phyloP scores from a whole-genome alignment of 2,329 filamentous ascomycete genomes.

The Acrocalymma vagum region DNA sequence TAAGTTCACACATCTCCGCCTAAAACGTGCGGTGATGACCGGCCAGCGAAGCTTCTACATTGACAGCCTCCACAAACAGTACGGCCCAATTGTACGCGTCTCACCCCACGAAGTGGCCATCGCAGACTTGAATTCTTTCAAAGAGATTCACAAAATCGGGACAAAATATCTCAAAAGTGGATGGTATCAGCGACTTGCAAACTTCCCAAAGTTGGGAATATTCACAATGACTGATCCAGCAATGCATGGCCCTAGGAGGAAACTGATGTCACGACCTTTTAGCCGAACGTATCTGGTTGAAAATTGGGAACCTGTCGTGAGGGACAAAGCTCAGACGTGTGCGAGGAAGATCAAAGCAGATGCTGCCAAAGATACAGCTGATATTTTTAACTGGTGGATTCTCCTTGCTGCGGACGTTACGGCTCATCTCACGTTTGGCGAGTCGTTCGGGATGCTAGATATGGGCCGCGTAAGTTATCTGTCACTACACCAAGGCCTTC shows the following conservation, averaged over 20 bases:
- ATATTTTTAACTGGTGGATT: slow-evolving; percentile 49
- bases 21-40: slow-evolving; percentile 48
- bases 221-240: slow-evolving; percentile 49
- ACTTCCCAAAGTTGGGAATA: slow-evolving; percentile 37
- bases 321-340: slow-evolving; percentile 41
- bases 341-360: slow-evolving; percentile 41
- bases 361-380: slow-evolving; percentile 32
- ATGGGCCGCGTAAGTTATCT: slow-evolving; percentile 41
- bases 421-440: slow-evolving; percentile 48
- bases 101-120: slow-evolving; percentile 40
- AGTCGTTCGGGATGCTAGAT: slow-evolving; percentile 50
- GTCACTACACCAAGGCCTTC: no score
- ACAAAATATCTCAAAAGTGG: slow-evolving; percentile 37
- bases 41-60: slow-evolving; percentile 51
- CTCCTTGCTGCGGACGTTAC: slow-evolving; percentile 51
- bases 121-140: slow-evolving; percentile 37
- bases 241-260: slow-evolving; percentile 43
- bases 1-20: slow-evolving; percentile 41
- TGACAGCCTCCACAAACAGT: slow-evolving; percentile 44
- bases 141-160: slow-evolving; percentile 39
- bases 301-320: slow-evolving; percentile 47
- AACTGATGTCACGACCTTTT: slow-evolving; percentile 46
- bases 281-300: slow-evolving; percentile 44
- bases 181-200: slow-evolving; percentile 33
- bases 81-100: slow-evolving; percentile 42